Evolutionary conservation across 495 filamentous ascomycete genomes (phyloP).

Genomic region (Aspergillus bertholletiae): DNA sequence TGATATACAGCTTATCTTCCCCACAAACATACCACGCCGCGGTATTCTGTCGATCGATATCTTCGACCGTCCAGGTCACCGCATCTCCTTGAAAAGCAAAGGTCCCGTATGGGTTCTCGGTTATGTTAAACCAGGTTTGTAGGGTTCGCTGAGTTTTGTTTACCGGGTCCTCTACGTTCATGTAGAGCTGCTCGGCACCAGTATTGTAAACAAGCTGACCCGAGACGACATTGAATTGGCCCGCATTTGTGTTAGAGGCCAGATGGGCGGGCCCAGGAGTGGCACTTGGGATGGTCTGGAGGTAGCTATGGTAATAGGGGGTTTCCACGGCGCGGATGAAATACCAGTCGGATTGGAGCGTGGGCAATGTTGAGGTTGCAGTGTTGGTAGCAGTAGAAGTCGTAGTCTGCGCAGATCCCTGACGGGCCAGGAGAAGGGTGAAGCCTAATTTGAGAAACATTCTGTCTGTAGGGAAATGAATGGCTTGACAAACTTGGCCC

Average conservation of each 20-base stretch:
- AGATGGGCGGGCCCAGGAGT: slow-evolving; percentile 3
- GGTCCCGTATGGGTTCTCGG: slow-evolving; percentile 8
- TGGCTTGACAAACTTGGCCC: no score
- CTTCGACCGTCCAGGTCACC: slow-evolving; percentile 8
- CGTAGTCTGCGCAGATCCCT: slow-evolving; percentile 4
- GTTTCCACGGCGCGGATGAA: slow-evolving; percentile 9
- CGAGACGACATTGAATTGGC: slow-evolving; percentile 11
- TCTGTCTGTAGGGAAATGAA: not conserved
- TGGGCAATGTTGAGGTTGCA: slow-evolving; percentile 1
- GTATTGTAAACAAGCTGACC: slow-evolving; percentile 12
- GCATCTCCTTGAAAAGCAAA: slow-evolving; percentile 12
- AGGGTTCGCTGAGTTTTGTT: slow-evolving; percentile 8
- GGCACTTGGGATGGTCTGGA: slow-evolving; percentile 8
- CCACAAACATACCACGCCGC: slow-evolving; percentile 11
- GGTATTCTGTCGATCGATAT: slow-evolving; percentile 10
- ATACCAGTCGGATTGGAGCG: slow-evolving; percentile 7
- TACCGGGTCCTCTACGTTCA: slow-evolving; percentile 6
- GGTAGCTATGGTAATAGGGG: slow-evolving; percentile 12
- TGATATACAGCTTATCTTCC: slow-evolving; percentile 9
- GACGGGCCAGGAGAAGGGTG: slow-evolving; percentile 1
- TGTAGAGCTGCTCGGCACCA: slow-evolving; percentile 8
- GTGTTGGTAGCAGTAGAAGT: slow-evolving; percentile 5
- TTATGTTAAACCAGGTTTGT: slow-evolving; percentile 11
- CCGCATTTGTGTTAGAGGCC: slow-evolving; percentile 6
- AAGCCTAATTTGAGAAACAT: not conserved